phyloP scores from a whole-genome alignment of 2,329 filamentous ascomycete species.

The Hypoxylon sp. region DNA sequence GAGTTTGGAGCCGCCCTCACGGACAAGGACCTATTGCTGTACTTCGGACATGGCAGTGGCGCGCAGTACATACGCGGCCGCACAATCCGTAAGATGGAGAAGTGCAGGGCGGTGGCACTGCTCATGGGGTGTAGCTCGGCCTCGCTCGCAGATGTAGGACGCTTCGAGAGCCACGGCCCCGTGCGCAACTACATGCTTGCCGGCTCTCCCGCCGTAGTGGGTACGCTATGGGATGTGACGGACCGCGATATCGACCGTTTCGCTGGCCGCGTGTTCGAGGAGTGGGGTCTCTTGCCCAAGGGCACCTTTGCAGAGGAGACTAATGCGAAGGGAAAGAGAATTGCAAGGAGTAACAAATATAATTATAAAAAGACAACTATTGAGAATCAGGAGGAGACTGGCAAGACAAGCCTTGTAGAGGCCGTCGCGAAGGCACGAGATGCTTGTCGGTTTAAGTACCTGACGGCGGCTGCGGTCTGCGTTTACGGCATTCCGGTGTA shows the following conservation, averaged over 20 bases:
- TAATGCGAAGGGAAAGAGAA: conserved; percentile 50
- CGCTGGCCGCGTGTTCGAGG: conserved; percentile 80
- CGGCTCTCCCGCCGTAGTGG: conserved; percentile 86
- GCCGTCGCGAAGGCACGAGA: conserved; percentile 81
- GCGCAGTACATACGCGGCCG: conserved; percentile 92
- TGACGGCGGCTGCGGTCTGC: conserved; percentile 93
- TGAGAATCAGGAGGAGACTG: conserved; percentile 38
- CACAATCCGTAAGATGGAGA: conserved; percentile 81
- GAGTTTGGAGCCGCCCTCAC: conserved; percentile 80
- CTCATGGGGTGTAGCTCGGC: conserved; percentile 96
- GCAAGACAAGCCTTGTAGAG: conserved; percentile 74
- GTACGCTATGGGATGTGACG: conserved; percentile 97
- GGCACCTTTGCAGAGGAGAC: conserved; percentile 60
- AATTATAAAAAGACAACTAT: conserved; percentile 26
- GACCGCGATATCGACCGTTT: conserved; percentile 98
- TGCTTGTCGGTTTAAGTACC: conserved; percentile 87
- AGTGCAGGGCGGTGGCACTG: conserved; percentile 81
- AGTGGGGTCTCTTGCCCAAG: conserved; percentile 81
- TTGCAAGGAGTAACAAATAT: conserved; percentile 44
- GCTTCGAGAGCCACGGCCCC: conserved; percentile 91
- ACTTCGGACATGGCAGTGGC: conserved; percentile 96
- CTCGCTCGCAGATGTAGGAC: conserved; percentile 81
- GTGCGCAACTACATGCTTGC: conserved; percentile 93
- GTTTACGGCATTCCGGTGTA: conserved; percentile 97
- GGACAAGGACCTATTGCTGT: conserved; percentile 80